These are phyloP conservation scores for Septoria petroselini DNA, from an alignment of 2,329 filamentous ascomycete genomes.

Conservation along the genomic window DNA sequence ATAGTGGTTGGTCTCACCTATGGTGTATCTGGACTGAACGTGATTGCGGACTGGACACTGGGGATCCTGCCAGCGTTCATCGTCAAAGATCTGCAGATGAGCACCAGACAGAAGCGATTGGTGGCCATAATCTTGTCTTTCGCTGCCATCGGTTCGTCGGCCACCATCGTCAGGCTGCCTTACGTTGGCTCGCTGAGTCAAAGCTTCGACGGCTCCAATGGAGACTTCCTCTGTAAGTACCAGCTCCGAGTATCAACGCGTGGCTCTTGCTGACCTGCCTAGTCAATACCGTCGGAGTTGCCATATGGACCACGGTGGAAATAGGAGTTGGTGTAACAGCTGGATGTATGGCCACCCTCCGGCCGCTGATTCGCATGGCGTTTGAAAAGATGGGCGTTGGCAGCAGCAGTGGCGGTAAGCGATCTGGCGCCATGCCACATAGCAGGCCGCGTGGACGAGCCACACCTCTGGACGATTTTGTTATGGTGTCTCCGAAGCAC, in stretches of 20 bases:
- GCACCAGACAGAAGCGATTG: constrained; percentile 38
- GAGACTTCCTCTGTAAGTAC: constrained; percentile 44
- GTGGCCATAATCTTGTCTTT: constrained; percentile 42
- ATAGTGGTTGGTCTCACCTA: constrained; percentile 48
- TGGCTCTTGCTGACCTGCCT: constrained; percentile 14
- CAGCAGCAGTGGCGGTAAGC: constrained; percentile 13
- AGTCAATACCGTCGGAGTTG: constrained; percentile 43
- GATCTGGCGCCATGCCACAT: constrained; percentile 6
- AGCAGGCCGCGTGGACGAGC: constrained; percentile 11
- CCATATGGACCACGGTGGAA: constrained; percentile 38
- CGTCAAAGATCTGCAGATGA: constrained; percentile 44
- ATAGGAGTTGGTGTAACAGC: constrained; percentile 41
- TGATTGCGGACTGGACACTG: constrained; percentile 44
- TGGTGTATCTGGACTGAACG: constrained; percentile 38
- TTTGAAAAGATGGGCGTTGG: constrained; percentile 20
- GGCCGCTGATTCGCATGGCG: constrained; percentile 45
- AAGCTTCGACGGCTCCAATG: constrained; percentile 32
- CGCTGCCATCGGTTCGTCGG: constrained; percentile 52
- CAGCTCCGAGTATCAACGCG: background rate
- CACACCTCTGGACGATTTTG: constrained; percentile 20
- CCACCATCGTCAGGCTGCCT: constrained; percentile 48
- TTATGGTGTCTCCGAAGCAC: constrained; percentile 19
- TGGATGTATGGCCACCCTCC: constrained; percentile 49
- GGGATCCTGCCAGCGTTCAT: constrained; percentile 44
- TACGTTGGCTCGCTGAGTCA: constrained; percentile 42